Base-by-base conservation (phyloP, 2,329 filamentous ascomycete genomes). In the Alternaria postmessia region DNA sequence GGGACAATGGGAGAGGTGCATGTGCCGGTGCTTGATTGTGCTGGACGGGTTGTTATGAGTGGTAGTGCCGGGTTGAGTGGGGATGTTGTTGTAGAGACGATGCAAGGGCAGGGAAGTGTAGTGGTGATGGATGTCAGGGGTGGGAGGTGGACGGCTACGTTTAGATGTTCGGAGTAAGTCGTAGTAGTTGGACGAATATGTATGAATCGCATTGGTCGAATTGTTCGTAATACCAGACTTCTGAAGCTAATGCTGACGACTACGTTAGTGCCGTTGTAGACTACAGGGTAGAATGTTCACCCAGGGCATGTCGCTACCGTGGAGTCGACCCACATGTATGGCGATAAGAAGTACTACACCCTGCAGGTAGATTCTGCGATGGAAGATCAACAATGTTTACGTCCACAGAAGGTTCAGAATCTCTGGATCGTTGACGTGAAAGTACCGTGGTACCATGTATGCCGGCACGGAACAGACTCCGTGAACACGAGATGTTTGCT, bases 1-100 rank as follows among this genome's bases (percentile, higher is more conserved):
- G 74, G 71, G 3, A 78, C 74, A 1, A 68, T n/a, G 48, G 74
- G 76, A 5, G 70, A 72, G 44, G 65, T 78, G 1, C 63, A 54
- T 26, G 36, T 78, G 2, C 72, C 74, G 14, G 49, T 61, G 16
- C 32, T 66, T 22, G 54, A 57, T 1, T 74, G 71, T 41, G 55
- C 55, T 8, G 74, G 73, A 7, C 58, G 57, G 3, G 47, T 74
- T 22, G 30, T 68, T 5, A 24, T 76, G 55, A 51, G 67, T 28
- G 68, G 68, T 48, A 44, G 43, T 8, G 60, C 58, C 39, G 65
- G 70, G 11, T 52, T 57, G 20, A 62, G 59, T 43, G 63, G 62
- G 42, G 66, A 67, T 61, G 38, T 67, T 28, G 51, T 62, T 42
- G 53, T 66, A 8, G 59, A 71, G 9, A 64, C 72, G 11, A 48